phyloP scores from a whole-genome alignment of 1,284 basidiomycete genomes.

The Ganoderma boninense region DNA sequence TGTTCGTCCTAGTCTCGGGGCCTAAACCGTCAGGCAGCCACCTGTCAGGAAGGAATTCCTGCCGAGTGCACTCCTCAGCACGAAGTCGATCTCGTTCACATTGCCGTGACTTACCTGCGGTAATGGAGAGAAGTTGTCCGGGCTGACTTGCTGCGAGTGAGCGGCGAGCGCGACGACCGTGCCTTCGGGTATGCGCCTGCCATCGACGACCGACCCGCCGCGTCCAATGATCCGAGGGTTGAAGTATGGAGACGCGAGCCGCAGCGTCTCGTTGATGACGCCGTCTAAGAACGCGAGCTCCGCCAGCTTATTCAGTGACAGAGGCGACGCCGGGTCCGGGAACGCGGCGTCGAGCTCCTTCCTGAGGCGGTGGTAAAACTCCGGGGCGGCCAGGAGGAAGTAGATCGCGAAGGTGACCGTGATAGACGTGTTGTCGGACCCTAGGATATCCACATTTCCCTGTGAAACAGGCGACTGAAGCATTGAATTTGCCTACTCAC shows the following conservation, averaged over 20 bases:
- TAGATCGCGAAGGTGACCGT: constrained; percentile 33
- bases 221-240: constrained; percentile 36
- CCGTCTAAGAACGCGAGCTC: constrained; percentile 38
- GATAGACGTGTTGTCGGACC: constrained; percentile 32
- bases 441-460: not conserved
- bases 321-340: constrained; percentile 24
- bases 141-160: constrained; percentile 34
- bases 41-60: constrained; percentile 37
- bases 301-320: constrained; percentile 23
- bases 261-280: constrained; percentile 36
- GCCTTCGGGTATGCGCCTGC: constrained; percentile 36
- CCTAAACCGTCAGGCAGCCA: constrained; percentile 33
- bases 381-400: constrained; percentile 29
- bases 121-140: constrained; percentile 38
- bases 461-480: not conserved
- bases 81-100: not conserved
- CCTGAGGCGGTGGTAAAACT: constrained; percentile 31
- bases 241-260: constrained; percentile 36
- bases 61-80: not conserved
- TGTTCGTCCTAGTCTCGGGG: constrained; percentile 22
- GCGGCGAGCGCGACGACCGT: constrained; percentile 39
- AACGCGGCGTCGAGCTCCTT: constrained; percentile 36
- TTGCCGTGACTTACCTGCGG: constrained; percentile 16
- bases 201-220: constrained; percentile 31
- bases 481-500: constrained; percentile 12